phyloP scores from a whole-genome alignment of 2,329 filamentous ascomycete genomes.

The Fusarium heterosporum region DNA sequence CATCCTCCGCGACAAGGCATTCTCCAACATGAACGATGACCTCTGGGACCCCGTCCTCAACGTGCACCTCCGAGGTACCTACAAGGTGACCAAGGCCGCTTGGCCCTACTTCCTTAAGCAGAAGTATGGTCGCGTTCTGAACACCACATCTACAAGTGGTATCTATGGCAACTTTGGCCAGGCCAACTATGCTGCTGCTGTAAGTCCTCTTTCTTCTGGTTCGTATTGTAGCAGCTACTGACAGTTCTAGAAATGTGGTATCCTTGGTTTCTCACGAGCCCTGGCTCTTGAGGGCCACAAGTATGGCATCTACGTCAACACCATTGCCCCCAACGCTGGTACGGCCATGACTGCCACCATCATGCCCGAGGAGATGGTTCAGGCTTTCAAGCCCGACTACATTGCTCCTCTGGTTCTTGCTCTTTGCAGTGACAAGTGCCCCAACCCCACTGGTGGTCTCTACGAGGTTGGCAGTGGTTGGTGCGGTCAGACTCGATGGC shows the following conservation, averaged over 20 bases:
- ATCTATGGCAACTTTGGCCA: constrained; percentile 99
- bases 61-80: constrained; percentile 93
- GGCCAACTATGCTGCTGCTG: constrained; percentile 93
- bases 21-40: constrained; percentile 95
- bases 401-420: constrained; percentile 93
- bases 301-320: constrained; percentile 99
- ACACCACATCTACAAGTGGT: constrained; percentile 96
- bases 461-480: constrained; percentile 97
- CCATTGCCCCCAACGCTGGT: constrained; percentile 96
- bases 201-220: constrained; percentile 58
- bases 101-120: constrained; percentile 99
- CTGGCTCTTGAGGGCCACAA: constrained; percentile 93
- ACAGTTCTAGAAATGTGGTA: constrained; percentile 79
- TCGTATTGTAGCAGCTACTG: constrained; percentile 18
- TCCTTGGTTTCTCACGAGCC: constrained; percentile 93
- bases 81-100: constrained; percentile 95
- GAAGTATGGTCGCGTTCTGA: constrained; percentile 96
- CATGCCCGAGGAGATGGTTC: constrained; percentile 96
- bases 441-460: constrained; percentile 84
- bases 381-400: constrained; percentile 99
- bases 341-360: constrained; percentile 95
- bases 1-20: constrained; percentile 97
- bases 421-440: constrained; percentile 86
- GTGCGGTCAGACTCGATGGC: constrained; percentile 93
- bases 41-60: constrained; percentile 93